A percentile compares a stretch with the other conserved stretches of the same genome.
Conservation (phyloP, 2,329 filamentous ascomycete genomes). For the Sporothrix pseudoabietina region DNA sequence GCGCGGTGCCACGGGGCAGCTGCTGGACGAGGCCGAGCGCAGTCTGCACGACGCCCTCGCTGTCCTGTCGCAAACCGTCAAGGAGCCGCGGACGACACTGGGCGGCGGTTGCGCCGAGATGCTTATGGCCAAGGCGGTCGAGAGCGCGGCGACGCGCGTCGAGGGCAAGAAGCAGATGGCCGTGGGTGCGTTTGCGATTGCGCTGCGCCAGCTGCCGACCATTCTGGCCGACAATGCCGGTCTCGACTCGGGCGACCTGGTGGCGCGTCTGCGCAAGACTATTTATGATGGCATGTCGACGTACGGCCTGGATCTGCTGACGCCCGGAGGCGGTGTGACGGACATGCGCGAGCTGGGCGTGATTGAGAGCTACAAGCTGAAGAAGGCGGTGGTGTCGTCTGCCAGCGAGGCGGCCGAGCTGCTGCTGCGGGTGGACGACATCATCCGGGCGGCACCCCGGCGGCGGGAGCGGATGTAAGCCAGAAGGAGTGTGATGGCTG, state of each 20-base stretch:
- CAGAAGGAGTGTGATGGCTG: not conserved
- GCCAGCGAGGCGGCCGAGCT: slow-evolving; percentile 96
- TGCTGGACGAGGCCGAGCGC: slow-evolving; percentile 94
- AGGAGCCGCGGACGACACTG: slow-evolving; percentile 89
- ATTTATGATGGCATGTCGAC: slow-evolving; percentile 94
- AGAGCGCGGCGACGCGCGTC: slow-evolving; percentile 87
- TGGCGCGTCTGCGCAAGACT: slow-evolving; percentile 85
- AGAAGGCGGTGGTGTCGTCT: slow-evolving; percentile 95
- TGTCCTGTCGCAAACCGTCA: slow-evolving; percentile 93
- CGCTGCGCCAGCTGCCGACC: slow-evolving; percentile 89
- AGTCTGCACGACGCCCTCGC: slow-evolving; percentile 95
- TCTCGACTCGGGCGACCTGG: slow-evolving; percentile 90
- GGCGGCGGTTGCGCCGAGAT: slow-evolving; percentile 97
- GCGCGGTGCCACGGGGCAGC: slow-evolving; percentile 92
- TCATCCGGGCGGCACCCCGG: slow-evolving; percentile 90
- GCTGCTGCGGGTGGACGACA: slow-evolving; percentile 92
- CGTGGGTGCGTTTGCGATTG: slow-evolving; percentile 84
- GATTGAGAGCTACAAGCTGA: slow-evolving; percentile 97
- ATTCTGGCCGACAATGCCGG: slow-evolving; percentile 98
- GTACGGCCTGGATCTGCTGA: slow-evolving; percentile 85
- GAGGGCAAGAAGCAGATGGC: slow-evolving; percentile 97
- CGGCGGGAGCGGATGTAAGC: slow-evolving; percentile 64
- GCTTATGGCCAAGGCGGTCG: slow-evolving; percentile 98
- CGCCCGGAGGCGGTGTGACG: slow-evolving; percentile 85
- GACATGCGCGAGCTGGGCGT: slow-evolving; percentile 97